Evolutionary conservation across 208 protist species (phyloP).

Genomic region (Trypanosoma mega): DNA sequence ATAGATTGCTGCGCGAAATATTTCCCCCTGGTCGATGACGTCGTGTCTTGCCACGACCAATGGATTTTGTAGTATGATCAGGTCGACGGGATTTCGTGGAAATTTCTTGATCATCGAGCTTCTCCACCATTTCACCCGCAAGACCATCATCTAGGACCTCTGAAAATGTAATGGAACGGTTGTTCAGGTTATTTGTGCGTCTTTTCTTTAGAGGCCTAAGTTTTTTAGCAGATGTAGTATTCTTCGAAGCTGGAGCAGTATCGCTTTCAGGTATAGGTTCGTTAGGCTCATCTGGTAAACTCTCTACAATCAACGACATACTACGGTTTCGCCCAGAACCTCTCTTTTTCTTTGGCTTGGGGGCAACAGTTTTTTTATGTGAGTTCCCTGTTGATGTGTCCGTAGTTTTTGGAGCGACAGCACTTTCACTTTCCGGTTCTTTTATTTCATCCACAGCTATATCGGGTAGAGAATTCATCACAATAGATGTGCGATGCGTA

Average conservation of each 20-base stretch:
- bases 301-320: slow-evolving; percentile 1
- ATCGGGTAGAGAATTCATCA: slow-evolving; percentile 8
- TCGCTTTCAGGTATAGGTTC: not conserved
- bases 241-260: not conserved
- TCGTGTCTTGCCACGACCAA: not conserved
- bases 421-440: no score
- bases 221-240: not conserved
- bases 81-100: not conserved
- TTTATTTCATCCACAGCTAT: slow-evolving; percentile 11
- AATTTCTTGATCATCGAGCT: not conserved
- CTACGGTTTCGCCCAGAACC: slow-evolving; percentile 2
- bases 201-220: slow-evolving; percentile 28
- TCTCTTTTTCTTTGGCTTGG: slow-evolving; percentile 1
- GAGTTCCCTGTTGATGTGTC: not conserved
- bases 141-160: slow-evolving; percentile 31
- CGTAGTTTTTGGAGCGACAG: no score
- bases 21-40: slow-evolving; percentile 6
- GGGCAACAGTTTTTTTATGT: not conserved
- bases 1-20: slow-evolving; percentile 6
- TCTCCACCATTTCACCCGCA: slow-evolving; percentile 2
- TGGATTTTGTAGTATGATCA: not conserved
- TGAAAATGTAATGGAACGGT: slow-evolving; percentile 54
- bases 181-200: slow-evolving; percentile 25
- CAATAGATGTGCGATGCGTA: not conserved
- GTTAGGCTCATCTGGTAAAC: not conserved